A percentile compares a stretch with the other conserved stretches of the same genome.
phyloP scores from a whole-genome alignment of 2,329 filamentous ascomycete genomes.

The Phyllosticta capitalensis region DNA sequence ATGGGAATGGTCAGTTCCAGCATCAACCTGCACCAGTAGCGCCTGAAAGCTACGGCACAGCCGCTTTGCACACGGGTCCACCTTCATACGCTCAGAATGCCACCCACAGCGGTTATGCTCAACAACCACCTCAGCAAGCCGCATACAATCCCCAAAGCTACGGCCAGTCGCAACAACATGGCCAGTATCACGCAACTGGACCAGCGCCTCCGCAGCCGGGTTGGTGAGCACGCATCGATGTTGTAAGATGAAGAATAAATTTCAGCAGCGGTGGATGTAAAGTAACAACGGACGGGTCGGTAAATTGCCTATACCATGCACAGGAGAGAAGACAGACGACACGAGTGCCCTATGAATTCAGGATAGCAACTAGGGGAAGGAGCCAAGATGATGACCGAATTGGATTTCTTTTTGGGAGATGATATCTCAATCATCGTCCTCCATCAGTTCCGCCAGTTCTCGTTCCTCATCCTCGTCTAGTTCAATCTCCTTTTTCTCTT shows the following conservation, averaged over 20 bases:
- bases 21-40: background rate
- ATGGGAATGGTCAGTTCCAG: background rate
- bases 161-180: background rate
- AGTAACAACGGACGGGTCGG: background rate
- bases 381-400: background rate
- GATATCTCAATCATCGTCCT: slow-evolving; percentile 48
- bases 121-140: background rate
- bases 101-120: background rate
- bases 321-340: background rate
- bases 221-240: slow-evolving; percentile 1
- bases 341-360: background rate
- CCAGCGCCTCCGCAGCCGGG: slow-evolving; percentile 1
- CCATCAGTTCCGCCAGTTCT: slow-evolving; percentile 86
- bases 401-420: background rate
- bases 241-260: slow-evolving; percentile 5
- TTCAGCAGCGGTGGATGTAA: background rate
- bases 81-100: background rate
- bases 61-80: background rate
- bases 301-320: background rate
- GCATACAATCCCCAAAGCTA: background rate
- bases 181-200: slow-evolving; percentile 1
- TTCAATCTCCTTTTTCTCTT: slow-evolving; percentile 41
- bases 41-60: background rate
- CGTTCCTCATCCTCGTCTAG: slow-evolving; percentile 87
- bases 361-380: background rate